Evolutionary conservation across 2,329 filamentous ascomycete species (phyloP).

Genomic region (Tolypocladium paradoxum): DNA sequence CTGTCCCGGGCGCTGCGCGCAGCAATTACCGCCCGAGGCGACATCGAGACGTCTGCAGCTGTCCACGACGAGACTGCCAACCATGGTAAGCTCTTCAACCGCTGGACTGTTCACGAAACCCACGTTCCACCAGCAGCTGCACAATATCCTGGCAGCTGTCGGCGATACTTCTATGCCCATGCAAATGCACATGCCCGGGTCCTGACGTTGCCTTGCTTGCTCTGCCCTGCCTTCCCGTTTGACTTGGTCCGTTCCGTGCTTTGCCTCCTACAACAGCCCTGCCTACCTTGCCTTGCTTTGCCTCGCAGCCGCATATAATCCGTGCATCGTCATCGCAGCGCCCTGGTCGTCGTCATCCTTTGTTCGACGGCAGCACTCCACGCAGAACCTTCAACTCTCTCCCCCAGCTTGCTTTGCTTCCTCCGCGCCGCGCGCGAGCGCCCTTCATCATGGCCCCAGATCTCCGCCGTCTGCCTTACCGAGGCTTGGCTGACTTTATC

Average conservation of each 20-base stretch:
- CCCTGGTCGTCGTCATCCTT: not conserved
- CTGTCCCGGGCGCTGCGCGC: not conserved
- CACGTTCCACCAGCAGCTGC: not conserved
- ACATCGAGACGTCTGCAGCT: not conserved
- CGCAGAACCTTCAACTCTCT: not conserved
- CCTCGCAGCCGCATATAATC: not conserved
- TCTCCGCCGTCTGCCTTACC: conserved; percentile 9
- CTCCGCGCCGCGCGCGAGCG: not conserved
- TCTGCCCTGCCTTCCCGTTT: not conserved
- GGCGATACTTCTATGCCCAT: not conserved
- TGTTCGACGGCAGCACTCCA: not conserved
- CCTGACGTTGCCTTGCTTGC: not conserved
- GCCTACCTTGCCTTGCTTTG: not conserved
- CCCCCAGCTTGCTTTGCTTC: not conserved
- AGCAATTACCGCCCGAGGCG: not conserved
- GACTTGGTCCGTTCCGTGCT: too few relatives aligned
- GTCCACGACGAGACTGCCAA: not conserved
- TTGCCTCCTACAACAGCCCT: not conserved
- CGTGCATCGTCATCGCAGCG: not conserved
- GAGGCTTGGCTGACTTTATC: conserved; percentile 14
- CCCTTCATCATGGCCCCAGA: conserved; percentile 9
- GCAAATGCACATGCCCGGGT: not conserved
- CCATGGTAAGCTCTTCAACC: not conserved
- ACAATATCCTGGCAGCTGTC: not conserved
- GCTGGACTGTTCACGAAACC: not conserved